phyloP scores from a whole-genome alignment of 768 basidiomycete genomes.

The Rhizopogon salebrosus region DNA sequence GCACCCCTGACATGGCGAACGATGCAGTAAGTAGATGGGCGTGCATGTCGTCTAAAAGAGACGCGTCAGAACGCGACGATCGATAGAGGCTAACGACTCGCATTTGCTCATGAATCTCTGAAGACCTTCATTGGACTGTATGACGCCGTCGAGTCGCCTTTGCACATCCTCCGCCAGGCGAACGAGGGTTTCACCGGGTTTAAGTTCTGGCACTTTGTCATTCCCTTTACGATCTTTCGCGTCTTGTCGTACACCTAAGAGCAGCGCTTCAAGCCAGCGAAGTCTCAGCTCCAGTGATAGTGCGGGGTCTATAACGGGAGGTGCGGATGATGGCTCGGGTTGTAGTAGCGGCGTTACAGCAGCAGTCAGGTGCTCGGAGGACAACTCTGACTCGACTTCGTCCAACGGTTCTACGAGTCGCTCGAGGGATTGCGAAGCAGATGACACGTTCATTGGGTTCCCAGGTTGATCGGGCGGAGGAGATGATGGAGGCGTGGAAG shows the following conservation, averaged over 20 bases:
- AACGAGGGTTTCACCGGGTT: slow-evolving; percentile 50
- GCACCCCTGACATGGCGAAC: slow-evolving; percentile 66
- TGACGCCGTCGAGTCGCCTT: slow-evolving; percentile 46
- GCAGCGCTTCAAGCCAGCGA: slow-evolving; percentile 75
- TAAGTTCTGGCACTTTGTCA: slow-evolving; percentile 32
- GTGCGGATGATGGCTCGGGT: background rate
- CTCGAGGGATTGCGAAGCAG: slow-evolving; percentile 2
- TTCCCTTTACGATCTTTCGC: slow-evolving; percentile 36
- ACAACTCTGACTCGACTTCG: slow-evolving; percentile 17
- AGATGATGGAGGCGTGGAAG: slow-evolving; percentile 48
- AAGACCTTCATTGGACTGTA: slow-evolving; percentile 67
- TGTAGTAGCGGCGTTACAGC: background rate
- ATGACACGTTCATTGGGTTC: slow-evolving; percentile 27
- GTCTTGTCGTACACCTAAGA: slow-evolving; percentile 58
- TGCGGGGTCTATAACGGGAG: slow-evolving; percentile 48
- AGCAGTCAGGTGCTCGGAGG: background rate
- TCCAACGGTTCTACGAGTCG: slow-evolving; percentile 7
- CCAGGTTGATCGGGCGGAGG: slow-evolving; percentile 31
- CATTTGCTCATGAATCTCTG: slow-evolving; percentile 73
- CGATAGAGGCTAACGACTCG: slow-evolving; percentile 29
- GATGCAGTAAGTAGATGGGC: slow-evolving; percentile 69
- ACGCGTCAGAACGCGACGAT: background rate
- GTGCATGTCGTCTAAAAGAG: slow-evolving; percentile 63
- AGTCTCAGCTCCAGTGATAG: slow-evolving; percentile 72
- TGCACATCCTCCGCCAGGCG: slow-evolving; percentile 60